Evolutionary conservation across 2,329 filamentous ascomycete species (phyloP).

Genomic region (Cryphonectria nitschkei): DNA sequence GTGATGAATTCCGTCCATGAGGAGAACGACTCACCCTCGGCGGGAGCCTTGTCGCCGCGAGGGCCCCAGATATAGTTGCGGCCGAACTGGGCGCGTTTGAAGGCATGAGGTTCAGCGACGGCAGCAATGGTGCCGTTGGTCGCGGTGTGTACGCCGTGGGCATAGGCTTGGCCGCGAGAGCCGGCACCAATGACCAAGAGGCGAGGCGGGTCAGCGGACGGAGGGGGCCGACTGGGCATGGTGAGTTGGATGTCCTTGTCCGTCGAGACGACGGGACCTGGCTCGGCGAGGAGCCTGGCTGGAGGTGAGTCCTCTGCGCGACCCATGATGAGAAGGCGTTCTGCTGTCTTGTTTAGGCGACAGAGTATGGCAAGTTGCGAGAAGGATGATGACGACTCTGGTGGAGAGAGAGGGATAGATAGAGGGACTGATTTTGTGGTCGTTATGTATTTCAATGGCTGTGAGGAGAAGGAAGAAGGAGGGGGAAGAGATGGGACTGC

Average conservation of each 20-base stretch:
- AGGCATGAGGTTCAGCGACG: slow-evolving; percentile 79
- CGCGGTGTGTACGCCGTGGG: slow-evolving; percentile 65
- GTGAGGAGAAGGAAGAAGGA: neutral
- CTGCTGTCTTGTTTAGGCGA: neutral
- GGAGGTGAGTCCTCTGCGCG: slow-evolving; percentile 31
- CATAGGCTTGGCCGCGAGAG: slow-evolving; percentile 76
- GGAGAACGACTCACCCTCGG: slow-evolving; percentile 69
- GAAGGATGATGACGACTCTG: neutral
- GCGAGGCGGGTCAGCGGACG: slow-evolving; percentile 58
- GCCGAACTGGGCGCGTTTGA: slow-evolving; percentile 75
- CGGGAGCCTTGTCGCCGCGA: slow-evolving; percentile 39
- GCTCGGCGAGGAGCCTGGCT: slow-evolving; percentile 29
- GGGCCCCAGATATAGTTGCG: slow-evolving; percentile 72
- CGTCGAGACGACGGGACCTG: slow-evolving; percentile 26
- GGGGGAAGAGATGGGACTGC: neutral
- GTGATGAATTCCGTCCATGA: slow-evolving; percentile 77
- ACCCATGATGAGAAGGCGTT: neutral
- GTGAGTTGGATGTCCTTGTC: slow-evolving; percentile 33
- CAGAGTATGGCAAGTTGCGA: too few relatives aligned
- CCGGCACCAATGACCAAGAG: slow-evolving; percentile 84
- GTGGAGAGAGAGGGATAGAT: neutral
- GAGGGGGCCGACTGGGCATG: slow-evolving; percentile 42
- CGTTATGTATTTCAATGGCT: neutral
- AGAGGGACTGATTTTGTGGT: neutral
- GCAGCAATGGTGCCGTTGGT: slow-evolving; percentile 72